These are phyloP conservation scores for Crithidia acanthocephali DNA, from an alignment of 208 protist genomes.

Conservation along the genomic window DNA sequence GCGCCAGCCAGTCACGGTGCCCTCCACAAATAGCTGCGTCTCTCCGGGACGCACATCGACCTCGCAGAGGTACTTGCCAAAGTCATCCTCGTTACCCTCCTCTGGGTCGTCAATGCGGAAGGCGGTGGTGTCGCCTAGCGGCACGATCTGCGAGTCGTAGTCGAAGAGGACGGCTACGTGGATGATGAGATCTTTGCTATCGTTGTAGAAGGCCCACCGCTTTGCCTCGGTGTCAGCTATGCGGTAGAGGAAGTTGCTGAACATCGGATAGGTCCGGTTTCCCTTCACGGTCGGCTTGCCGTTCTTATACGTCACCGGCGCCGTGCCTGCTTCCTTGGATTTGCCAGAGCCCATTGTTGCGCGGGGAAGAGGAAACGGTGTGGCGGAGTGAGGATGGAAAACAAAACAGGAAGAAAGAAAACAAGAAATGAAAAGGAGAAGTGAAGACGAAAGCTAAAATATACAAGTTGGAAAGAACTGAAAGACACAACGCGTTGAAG, in stretches of 20 bases:
- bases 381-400: neutral
- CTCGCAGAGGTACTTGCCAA: conserved; percentile 79
- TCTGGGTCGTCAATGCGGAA: conserved; percentile 82
- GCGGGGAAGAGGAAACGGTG: too few species aligned
- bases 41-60: conserved; percentile 69
- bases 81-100: conserved; percentile 75
- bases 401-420: conserved; percentile 1
- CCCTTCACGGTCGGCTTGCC: conserved; percentile 64
- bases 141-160: conserved; percentile 78
- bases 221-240: conserved; percentile 54
- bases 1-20: conserved; percentile 71
- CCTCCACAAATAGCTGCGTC: conserved; percentile 81
- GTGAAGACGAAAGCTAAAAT: neutral
- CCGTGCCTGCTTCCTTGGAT: conserved; percentile 22
- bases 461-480: too few species aligned
- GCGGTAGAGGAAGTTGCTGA: conserved; percentile 73
- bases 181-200: conserved; percentile 67
- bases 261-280: conserved; percentile 66
- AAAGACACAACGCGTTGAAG: too few species aligned
- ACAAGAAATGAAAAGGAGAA: neutral
- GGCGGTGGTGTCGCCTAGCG: conserved; percentile 68
- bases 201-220: conserved; percentile 86
- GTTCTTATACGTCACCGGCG: conserved; percentile 48
- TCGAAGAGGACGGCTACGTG: conserved; percentile 87
- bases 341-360: conserved; percentile 44